Conservation (phyloP, 768 basidiomycete species). For the Exidia glandulosa region DNA sequence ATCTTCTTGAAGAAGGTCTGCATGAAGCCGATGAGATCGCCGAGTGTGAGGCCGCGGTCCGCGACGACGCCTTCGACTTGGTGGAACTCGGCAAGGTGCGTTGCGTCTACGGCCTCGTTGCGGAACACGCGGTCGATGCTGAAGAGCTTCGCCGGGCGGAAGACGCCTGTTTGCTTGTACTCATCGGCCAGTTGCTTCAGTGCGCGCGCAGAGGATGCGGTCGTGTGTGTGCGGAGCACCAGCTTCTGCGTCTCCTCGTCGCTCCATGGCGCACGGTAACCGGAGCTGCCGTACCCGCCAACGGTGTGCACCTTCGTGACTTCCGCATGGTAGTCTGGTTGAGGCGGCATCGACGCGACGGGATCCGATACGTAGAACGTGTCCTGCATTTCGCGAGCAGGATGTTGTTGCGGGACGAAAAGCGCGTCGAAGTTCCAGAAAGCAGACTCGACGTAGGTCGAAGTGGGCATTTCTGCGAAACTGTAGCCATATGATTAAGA, state of each 20-base stretch:
- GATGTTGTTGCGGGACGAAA: conserved; percentile 98
- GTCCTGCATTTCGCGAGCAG: conserved; percentile 93
- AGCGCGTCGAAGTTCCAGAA: conserved; percentile 99
- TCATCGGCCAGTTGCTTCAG: conserved; percentile 23
- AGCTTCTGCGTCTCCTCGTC: conserved; percentile 86
- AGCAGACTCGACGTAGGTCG: conserved; percentile 89
- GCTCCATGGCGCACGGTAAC: conserved; percentile 97
- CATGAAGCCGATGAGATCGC: conserved; percentile 98
- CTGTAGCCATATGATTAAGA: conserved; percentile 28
- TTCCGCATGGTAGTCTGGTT: conserved; percentile 71
- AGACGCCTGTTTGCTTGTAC: conserved; percentile 68
- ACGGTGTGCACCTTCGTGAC: conserved; percentile 76
- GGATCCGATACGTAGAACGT: conserved; percentile 99
- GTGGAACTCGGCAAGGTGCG: conserved; percentile 97
- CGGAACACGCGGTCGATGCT: conserved; percentile 97
- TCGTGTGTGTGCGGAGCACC: conserved; percentile 92
- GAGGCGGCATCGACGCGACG: conserved; percentile 58
- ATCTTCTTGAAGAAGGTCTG: conserved; percentile 96
- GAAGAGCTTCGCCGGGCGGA: conserved; percentile 88
- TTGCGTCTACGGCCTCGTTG: conserved; percentile 97
- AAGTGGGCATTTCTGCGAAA: conserved; percentile 97
- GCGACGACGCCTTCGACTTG: conserved; percentile 99
- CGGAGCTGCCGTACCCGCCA: conserved; percentile 84
- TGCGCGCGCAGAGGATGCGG: conserved; percentile 88
- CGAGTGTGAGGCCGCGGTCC: conserved; percentile 82